phyloP scores from a whole-genome alignment of 805 yeast genomes.

The Teunomyces lycoperdinae region DNA sequence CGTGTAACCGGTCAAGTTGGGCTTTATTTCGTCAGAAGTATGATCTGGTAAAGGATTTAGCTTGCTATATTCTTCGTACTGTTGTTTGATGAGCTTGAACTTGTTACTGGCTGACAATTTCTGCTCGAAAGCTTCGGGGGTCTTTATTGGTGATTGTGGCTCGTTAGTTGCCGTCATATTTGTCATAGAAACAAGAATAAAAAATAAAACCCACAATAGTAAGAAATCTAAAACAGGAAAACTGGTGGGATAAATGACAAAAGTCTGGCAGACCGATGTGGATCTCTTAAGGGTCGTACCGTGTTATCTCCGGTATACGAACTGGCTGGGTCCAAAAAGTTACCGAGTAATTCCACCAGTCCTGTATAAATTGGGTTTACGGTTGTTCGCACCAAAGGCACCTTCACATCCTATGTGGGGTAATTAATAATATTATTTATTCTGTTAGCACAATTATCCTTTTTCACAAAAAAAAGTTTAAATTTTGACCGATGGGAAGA shows the following conservation, averaged over 20 bases:
- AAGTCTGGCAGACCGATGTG: background rate
- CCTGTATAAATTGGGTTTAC: background rate
- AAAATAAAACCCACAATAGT: too few relatives aligned
- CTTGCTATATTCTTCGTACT: conserved; percentile 10
- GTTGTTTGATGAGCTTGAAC: conserved; percentile 12
- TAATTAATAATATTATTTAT: background rate
- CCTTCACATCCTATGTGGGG: background rate
- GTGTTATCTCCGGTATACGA: background rate
- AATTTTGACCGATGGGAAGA: conserved; percentile 8
- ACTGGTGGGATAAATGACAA: too few relatives aligned
- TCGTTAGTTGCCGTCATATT: background rate
- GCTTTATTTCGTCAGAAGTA: conserved; percentile 27
- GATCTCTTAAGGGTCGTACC: background rate
- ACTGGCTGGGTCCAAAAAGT: too few relatives aligned
- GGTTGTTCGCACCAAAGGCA: too few relatives aligned
- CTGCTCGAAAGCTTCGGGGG: background rate
- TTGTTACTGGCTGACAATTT: conserved; percentile 10
- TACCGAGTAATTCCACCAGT: too few relatives aligned
- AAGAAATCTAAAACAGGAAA: too few relatives aligned
- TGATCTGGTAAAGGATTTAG: conserved; percentile 11
- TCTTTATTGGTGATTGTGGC: background rate
- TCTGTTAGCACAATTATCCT: background rate
- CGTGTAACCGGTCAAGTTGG: conserved; percentile 36
- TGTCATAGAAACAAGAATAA: background rate
- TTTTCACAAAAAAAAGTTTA: background rate